Percentiles rank a stretch among this genome's conserved stretches.
phyloP scores from a whole-genome alignment of 495 filamentous ascomycete species.

The Penicillium silybi region DNA sequence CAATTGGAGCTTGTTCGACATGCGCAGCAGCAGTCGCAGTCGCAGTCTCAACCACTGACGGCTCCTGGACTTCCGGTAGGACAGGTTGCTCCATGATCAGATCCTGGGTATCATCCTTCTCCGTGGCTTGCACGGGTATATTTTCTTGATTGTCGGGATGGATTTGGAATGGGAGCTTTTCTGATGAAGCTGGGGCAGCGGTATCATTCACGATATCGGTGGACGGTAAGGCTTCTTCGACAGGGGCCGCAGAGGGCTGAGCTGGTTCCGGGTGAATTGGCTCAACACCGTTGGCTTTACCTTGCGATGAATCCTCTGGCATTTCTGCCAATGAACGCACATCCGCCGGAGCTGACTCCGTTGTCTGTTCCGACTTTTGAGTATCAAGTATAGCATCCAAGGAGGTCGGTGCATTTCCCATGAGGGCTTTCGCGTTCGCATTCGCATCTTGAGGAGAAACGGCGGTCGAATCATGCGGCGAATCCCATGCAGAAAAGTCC shows the following conservation, averaged over 20 bases:
- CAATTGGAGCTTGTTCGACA: not conserved
- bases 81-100: not conserved
- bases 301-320: not conserved
- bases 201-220: not conserved
- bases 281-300: not conserved
- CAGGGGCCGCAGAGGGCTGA: not conserved
- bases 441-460: not conserved
- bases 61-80: not conserved
- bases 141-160: not conserved
- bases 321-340: not conserved
- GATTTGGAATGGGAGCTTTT: not conserved
- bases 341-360: not conserved
- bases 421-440: not conserved
- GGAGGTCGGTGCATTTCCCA: not conserved
- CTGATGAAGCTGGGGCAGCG: not conserved
- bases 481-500: conserved; percentile 19
- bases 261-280: not conserved
- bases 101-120: not conserved
- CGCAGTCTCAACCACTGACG: not conserved
- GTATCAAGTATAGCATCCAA: not conserved
- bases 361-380: not conserved
- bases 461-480: not conserved
- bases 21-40: not conserved
- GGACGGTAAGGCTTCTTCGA: not conserved
- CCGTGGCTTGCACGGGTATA: not conserved